Evolutionary conservation across 495 filamentous ascomycete species (phyloP), one percentile per base, ranked within the genome.

Genomic region (Tuber aestivum): DNA sequence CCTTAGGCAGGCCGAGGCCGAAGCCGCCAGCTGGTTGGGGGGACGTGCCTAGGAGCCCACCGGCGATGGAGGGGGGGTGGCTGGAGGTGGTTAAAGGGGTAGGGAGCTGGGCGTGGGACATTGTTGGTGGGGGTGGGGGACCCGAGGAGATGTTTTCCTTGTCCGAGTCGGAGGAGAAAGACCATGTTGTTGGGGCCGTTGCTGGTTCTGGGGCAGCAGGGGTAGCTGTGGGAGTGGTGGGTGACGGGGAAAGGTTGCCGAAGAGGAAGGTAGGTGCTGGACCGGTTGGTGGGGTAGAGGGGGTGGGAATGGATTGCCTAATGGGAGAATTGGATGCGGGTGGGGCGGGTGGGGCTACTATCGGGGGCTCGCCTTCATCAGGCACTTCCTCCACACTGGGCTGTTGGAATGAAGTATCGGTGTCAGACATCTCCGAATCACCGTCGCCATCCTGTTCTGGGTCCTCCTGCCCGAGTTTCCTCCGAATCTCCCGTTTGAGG

Each of bases 41-140:
- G 38, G 72, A 72, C 9, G 80, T 74, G n/a, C 73, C 76, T 42
- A 82, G 79, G 48, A 82, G 80, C 50, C 79, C 71, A 27, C 76
- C 76, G 32, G 77, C 72, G 18, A 81, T 69, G 37, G 70, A 61
- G 20, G 77, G 80, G 3, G 77, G 72, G 61, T 72, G 74, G 8
- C 78, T 65, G 9, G 81, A 75, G n/a, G 71, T 56, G 6, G 81
- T 76, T 69, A 78, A 73, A 27, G 80, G 79, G 32, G 78, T 68
- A 21, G 81, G 81, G 18, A 83, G 81, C 12, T 76, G 72, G 41
- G 81, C 81, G 32, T 83, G 81, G 37, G 81, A 83, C 76, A 83
- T 80, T 37, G 74, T 79, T 3, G 81, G 81, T n/a, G 81, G 81
- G 20, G 81, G 81, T 41, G 81, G 81, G 32, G 81, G 81, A 21